Percentiles rank a stretch among this genome's conserved stretches.
phyloP scores from a whole-genome alignment of 2,329 filamentous ascomycete genomes.

The Pestalotiopsis sp. region DNA sequence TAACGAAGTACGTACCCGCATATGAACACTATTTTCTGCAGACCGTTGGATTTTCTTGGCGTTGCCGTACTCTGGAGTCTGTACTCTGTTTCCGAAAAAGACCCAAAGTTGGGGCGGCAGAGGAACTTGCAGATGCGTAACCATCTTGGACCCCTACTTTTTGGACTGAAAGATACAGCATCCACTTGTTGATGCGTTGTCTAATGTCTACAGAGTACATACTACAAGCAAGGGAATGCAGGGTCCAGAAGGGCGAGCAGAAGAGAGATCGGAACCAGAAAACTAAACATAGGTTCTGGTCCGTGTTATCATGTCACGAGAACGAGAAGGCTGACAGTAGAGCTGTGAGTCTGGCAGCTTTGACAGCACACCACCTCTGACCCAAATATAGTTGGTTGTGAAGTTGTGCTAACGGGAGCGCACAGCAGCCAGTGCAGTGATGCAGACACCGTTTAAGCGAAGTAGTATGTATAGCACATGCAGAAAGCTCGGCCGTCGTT shows the following conservation, averaged over 20 bases:
- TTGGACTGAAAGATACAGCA: background rate
- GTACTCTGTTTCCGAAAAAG: background rate
- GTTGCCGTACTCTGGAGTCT: background rate
- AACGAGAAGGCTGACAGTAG: background rate
- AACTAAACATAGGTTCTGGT: background rate
- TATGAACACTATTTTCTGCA: background rate
- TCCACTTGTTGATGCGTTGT: background rate
- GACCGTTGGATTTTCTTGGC: background rate
- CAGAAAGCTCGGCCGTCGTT: background rate
- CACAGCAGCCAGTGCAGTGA: background rate
- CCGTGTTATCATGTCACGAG: background rate
- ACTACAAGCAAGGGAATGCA: background rate
- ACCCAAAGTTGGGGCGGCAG: background rate
- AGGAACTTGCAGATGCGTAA: background rate
- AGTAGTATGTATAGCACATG: background rate
- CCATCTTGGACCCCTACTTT: background rate
- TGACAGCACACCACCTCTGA: background rate
- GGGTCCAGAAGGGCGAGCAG: background rate
- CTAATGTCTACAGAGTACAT: background rate
- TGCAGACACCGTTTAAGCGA: background rate
- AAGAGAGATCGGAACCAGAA: background rate
- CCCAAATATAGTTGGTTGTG: background rate
- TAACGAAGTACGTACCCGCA: too few relatives aligned
- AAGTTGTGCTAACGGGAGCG: background rate
- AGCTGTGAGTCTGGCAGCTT: background rate